Conservation (phyloP, 2,329 filamentous ascomycete genomes). For the Bisporella sp. region DNA sequence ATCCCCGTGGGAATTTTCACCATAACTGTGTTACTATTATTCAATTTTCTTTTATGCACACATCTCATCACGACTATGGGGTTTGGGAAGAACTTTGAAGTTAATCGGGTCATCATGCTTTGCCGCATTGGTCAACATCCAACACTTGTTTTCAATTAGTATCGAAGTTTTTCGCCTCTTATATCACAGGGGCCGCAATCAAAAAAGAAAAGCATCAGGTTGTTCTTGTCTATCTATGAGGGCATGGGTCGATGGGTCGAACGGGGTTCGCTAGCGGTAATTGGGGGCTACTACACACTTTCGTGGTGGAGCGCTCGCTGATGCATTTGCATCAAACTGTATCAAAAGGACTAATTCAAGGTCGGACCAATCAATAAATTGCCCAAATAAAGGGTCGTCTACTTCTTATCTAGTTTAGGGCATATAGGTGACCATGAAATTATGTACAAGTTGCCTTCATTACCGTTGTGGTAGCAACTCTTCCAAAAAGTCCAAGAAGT, state of each 20-base stretch:
- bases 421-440: no score
- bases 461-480: no score
- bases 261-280: not conserved
- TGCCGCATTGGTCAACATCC: not conserved
- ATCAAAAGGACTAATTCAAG: not conserved
- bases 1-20: conserved; percentile 17
- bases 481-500: no score
- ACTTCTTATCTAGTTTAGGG: no score
- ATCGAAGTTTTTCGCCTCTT: not conserved
- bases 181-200: not conserved
- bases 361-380: not conserved
- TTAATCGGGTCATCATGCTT: conserved; percentile 3
- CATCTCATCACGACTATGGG: not conserved
- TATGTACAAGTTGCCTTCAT: no score
- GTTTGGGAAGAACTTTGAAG: conserved; percentile 3
- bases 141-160: conserved; percentile 9
- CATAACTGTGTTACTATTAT: conserved; percentile 26
- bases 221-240: not conserved
- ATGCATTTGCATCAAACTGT: not conserved
- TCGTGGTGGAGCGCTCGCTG: not conserved
- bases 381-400: no score
- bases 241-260: not conserved
- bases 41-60: conserved; percentile 1
- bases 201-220: not conserved
- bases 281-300: not conserved